phyloP scores from a whole-genome alignment of 768 basidiomycete genomes.

The Hypsizygus marmoreus region DNA sequence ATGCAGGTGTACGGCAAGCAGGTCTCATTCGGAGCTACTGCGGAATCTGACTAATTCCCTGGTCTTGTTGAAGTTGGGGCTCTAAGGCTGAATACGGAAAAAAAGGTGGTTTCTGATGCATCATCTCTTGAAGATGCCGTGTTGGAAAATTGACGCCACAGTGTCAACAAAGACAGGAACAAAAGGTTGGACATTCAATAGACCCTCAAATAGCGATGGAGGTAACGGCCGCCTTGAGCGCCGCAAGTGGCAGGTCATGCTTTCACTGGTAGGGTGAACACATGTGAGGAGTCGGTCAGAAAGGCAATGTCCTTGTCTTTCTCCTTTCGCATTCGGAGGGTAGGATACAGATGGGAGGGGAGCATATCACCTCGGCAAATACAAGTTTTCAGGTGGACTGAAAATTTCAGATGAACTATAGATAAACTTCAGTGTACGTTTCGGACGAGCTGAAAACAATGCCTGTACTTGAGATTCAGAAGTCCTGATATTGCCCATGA shows the following conservation, averaged over 20 bases:
- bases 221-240: constrained; percentile 30
- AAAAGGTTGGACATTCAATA: constrained; percentile 22
- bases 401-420: constrained; percentile 78
- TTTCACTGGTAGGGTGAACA: constrained; percentile 35
- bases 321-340: constrained; percentile 70
- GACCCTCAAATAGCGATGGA: constrained; percentile 60
- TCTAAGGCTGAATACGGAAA: constrained; percentile 64
- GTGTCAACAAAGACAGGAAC: constrained; percentile 4
- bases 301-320: constrained; percentile 48
- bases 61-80: constrained; percentile 69
- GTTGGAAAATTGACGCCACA: constrained; percentile 34
- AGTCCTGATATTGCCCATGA: no score
- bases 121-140: constrained; percentile 41
- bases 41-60: constrained; percentile 51
- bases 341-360: constrained; percentile 77
- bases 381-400: constrained; percentile 78
- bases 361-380: constrained; percentile 82
- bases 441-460: no score
- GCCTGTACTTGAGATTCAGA: no score
- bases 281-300: constrained; percentile 33
- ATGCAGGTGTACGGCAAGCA: constrained; percentile 11
- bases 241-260: constrained; percentile 32
- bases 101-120: constrained; percentile 43
- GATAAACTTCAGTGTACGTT: no score
- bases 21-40: not conserved